phyloP scores from a whole-genome alignment of 257 asterid genomes.

The Petrea volubilis region DNA sequence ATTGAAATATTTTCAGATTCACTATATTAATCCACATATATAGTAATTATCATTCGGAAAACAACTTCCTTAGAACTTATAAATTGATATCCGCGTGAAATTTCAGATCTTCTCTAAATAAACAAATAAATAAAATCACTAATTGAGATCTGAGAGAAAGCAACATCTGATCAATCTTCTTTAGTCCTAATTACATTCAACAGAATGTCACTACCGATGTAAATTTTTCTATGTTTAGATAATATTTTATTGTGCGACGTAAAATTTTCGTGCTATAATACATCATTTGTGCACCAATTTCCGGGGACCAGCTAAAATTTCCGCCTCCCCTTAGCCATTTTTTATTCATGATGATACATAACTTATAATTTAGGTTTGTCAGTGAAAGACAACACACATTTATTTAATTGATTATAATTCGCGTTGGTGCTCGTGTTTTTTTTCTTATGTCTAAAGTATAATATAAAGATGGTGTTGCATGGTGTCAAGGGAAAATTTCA shows the following conservation, averaged over 20 bases:
- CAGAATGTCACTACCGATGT: background rate
- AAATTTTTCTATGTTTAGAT: background rate
- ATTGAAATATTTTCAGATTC: constrained; percentile 15
- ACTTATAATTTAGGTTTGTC: background rate
- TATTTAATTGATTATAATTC: too few species aligned
- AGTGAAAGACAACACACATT: background rate
- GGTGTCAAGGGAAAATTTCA: too few species aligned
- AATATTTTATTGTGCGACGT: background rate
- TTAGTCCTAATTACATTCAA: background rate
- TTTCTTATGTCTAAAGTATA: too few species aligned
- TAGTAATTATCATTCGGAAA: constrained; percentile 18
- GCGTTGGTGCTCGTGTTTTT: too few species aligned
- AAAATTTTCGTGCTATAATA: background rate
- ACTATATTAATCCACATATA: background rate
- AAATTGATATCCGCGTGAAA: background rate
- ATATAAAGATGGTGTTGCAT: too few species aligned
- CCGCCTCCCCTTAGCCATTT: background rate
- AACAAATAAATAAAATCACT: background rate
- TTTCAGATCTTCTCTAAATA: background rate
- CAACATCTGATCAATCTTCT: background rate
- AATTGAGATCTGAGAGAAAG: too few species aligned
- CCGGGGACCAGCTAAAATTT: background rate
- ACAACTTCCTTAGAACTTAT: constrained; percentile 6
- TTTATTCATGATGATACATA: background rate
- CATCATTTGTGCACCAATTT: background rate